Evolutionary conservation across 2,329 filamentous ascomycete genomes (phyloP).

Genomic region (Stenocarpella maydis): DNA sequence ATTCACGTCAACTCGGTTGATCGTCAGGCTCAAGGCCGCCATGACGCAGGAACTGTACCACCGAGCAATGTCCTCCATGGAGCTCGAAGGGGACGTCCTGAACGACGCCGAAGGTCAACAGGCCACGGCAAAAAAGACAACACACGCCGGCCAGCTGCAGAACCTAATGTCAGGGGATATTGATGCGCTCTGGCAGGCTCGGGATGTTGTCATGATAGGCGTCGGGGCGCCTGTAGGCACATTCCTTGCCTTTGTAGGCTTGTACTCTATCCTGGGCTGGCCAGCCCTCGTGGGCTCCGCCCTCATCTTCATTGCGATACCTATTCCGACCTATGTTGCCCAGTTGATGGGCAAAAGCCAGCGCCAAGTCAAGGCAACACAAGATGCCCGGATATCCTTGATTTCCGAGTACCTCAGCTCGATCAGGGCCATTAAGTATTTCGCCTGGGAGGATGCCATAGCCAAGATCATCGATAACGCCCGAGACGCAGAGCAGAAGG

Average conservation of each 20-base stretch:
- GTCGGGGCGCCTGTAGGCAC: conserved; percentile 58
- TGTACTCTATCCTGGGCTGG: conserved; percentile 66
- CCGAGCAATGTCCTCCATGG: conserved; percentile 63
- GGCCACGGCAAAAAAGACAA: conserved; percentile 35
- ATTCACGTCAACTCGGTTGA: conserved; percentile 63
- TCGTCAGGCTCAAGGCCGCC: conserved; percentile 64
- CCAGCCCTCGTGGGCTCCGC: conserved; percentile 60
- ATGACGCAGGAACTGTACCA: conserved; percentile 67
- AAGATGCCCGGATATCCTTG: conserved; percentile 64
- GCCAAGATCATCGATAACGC: conserved; percentile 59
- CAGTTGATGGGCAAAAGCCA: conserved; percentile 60
- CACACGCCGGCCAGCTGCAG: conserved; percentile 38
- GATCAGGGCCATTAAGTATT: conserved; percentile 67
- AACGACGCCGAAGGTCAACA: conserved; percentile 42
- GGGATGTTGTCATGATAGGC: conserved; percentile 58
- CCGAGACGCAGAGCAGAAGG: conserved; percentile 60
- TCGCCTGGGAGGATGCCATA: conserved; percentile 65
- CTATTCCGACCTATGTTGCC: conserved; percentile 59
- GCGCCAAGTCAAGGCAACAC: conserved; percentile 60
- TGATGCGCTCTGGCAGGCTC: conserved; percentile 60
- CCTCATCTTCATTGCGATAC: conserved; percentile 56
- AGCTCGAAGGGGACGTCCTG: conserved; percentile 63
- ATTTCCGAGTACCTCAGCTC: conserved; percentile 66
- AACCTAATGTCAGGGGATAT: conserved; percentile 68
- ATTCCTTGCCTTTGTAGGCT: conserved; percentile 56